These are phyloP conservation scores for Ambispora gerdemannii DNA, from an alignment of 192 early-diverging fungal genomes.

Conservation along the genomic window DNA sequence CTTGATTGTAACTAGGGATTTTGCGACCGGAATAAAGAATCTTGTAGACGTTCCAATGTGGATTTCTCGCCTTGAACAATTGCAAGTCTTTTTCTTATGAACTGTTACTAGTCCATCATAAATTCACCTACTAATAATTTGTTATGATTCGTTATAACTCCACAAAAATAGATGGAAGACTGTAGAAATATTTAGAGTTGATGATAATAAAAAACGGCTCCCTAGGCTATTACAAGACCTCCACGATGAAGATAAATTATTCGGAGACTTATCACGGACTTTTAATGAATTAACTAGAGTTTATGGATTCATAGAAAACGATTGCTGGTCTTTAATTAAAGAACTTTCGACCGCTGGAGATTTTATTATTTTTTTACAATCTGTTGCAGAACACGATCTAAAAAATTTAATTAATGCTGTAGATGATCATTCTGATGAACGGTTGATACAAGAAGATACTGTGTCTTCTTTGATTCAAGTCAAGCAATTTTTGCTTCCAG, in stretches of 20 bases:
- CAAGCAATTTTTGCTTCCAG: slow-evolving; percentile 25
- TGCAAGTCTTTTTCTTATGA: background rate
- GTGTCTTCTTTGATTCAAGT: slow-evolving; percentile 29
- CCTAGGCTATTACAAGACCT: background rate
- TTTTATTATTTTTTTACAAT: slow-evolving; percentile 22
- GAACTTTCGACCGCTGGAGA: slow-evolving; percentile 1
- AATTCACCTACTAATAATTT: background rate
- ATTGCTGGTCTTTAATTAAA: slow-evolving; percentile 18
- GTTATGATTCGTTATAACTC: background rate
- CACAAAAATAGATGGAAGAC: background rate
- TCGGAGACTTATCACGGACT: background rate
- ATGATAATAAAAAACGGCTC: background rate
- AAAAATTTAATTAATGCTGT: slow-evolving; percentile 33
- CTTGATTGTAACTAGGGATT: background rate
- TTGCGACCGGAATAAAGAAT: background rate
- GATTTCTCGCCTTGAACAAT: background rate
- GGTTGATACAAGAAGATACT: slow-evolving; percentile 29
- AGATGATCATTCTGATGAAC: slow-evolving; percentile 29
- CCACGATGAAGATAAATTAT: background rate
- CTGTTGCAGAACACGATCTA: slow-evolving; percentile 15
- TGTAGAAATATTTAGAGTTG: background rate
- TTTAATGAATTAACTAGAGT: background rate
- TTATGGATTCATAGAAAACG: background rate
- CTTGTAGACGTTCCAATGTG: background rate
- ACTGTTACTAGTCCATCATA: background rate